A percentile compares a stretch with the other conserved stretches of the same genome.
phyloP scores from a whole-genome alignment of 2,329 filamentous ascomycete species.

The Apiospora phragmitis region DNA sequence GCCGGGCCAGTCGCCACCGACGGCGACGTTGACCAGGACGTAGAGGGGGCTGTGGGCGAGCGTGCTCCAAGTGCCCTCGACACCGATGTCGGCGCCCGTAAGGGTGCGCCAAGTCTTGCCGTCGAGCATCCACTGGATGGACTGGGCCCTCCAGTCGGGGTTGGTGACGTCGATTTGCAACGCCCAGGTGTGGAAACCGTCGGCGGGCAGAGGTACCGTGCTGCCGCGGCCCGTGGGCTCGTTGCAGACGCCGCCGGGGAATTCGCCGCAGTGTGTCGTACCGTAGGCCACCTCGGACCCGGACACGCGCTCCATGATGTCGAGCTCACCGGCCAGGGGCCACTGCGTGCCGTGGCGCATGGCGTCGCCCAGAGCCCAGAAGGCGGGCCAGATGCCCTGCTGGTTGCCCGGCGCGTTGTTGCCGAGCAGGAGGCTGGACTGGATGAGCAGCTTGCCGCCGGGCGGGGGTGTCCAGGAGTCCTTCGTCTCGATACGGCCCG shows the following conservation, averaged over 20 bases:
- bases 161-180: conserved; percentile 47
- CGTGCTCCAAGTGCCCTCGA: conserved; percentile 43
- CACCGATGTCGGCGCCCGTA: conserved; percentile 40
- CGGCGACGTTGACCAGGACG: conserved; percentile 49
- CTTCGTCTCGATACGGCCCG: conserved; percentile 49
- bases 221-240: conserved; percentile 44
- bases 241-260: conserved; percentile 47
- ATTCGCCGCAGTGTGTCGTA: conserved; percentile 47
- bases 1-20: conserved; percentile 46
- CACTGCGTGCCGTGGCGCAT: conserved; percentile 46
- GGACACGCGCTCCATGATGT: conserved; percentile 52
- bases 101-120: conserved; percentile 44
- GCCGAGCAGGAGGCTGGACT: conserved; percentile 48
- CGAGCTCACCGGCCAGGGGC: conserved; percentile 52
- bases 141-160: conserved; percentile 44
- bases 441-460: conserved; percentile 42
- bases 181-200: conserved; percentile 50
- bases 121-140: conserved; percentile 50
- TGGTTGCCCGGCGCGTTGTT: conserved; percentile 37
- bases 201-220: conserved; percentile 40
- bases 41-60: conserved; percentile 44
- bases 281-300: conserved; percentile 46
- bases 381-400: conserved; percentile 54
- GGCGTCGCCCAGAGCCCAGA: conserved; percentile 52
- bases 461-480: conserved; percentile 45